Percentiles rank a stretch among this genome's conserved stretches.
phyloP scores from a whole-genome alignment of 2,329 filamentous ascomycete species.

The Aspergillus fischeri region DNA sequence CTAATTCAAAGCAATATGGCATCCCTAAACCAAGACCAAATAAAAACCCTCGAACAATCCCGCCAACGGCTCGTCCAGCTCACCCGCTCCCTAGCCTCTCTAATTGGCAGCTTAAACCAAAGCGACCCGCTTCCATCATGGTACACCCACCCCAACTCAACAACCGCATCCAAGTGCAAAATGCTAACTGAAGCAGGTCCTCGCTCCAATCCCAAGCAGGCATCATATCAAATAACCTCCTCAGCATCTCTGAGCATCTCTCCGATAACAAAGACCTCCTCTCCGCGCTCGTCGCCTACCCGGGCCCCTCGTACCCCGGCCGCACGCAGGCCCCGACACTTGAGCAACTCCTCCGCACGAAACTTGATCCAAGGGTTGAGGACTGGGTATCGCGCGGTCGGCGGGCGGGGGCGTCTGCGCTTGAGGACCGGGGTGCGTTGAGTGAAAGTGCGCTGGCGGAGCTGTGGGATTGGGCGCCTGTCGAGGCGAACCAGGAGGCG shows the following conservation, averaged over 20 bases:
- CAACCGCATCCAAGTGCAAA: background rate
- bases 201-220: constrained; percentile 68
- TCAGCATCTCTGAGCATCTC: constrained; percentile 62
- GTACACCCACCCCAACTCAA: constrained; percentile 42
- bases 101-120: constrained; percentile 58
- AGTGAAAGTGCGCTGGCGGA: constrained; percentile 51
- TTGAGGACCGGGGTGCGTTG: constrained; percentile 22
- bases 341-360: constrained; percentile 71
- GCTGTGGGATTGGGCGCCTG: constrained; percentile 57
- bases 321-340: constrained; percentile 61
- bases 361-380: constrained; percentile 73
- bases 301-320: constrained; percentile 69
- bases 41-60: constrained; percentile 66
- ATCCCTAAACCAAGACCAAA: constrained; percentile 37
- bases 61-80: constrained; percentile 66
- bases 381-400: constrained; percentile 63
- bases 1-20: constrained; percentile 26
- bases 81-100: constrained; percentile 62
- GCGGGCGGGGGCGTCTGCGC: constrained; percentile 2
- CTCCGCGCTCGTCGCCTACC: constrained; percentile 67
- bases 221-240: constrained; percentile 68
- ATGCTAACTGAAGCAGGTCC: constrained; percentile 44
- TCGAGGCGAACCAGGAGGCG: constrained; percentile 45
- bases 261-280: constrained; percentile 65
- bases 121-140: constrained; percentile 64